Base-by-base conservation (phyloP, 345 rosid species). In the Anacardium occidentale region DNA sequence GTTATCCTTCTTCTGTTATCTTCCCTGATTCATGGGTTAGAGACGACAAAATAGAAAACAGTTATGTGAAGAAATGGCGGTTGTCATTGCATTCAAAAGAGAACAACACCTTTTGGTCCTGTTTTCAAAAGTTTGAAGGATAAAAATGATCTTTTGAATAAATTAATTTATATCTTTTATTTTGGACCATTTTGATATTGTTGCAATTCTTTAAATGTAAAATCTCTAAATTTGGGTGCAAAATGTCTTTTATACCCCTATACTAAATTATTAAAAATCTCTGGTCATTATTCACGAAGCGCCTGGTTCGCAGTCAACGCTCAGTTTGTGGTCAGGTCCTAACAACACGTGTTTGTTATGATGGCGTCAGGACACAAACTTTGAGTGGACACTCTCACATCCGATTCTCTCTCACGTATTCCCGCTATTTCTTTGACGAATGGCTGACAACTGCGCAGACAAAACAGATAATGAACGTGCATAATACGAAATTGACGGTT, bases 11-110 rank as follows among this genome's bases (percentile, higher is more conserved):
- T 62, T 11, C 61, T 59, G 29, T 25, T 37, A 11, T 53, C 62
- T 69, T 68, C 68, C 79, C 77, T 50, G 47, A 32, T 63, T 76
- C 80, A 7, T 71, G 79, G 74, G 66, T 13, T 64, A 47, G 29
- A 37, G 50, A 12, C 20, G 75, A 81, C 75, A 79, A 75, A 78
- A 66, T 63, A 83, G 82, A 76, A 76, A 82, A 76, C 79, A 68
- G 69, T 62, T 61, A 62, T 14, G 34, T 7, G 34, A 45, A 21
- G 34, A 71, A 71, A 29, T 60, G 66, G 51, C 22, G 66, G 74
- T 70, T 18, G 56, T 25, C 29, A 58, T 58, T 59, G 56, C 40
- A 26, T 14, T 47, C 18, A 61, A 26, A 5, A 37, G 42, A 37
- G 42, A 6, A 32, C 9, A 21, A 48, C 7, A 45, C 57, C 26